phyloP scores from a whole-genome alignment of 352 stramenopile species.

The Elongisporangium prolatum region DNA sequence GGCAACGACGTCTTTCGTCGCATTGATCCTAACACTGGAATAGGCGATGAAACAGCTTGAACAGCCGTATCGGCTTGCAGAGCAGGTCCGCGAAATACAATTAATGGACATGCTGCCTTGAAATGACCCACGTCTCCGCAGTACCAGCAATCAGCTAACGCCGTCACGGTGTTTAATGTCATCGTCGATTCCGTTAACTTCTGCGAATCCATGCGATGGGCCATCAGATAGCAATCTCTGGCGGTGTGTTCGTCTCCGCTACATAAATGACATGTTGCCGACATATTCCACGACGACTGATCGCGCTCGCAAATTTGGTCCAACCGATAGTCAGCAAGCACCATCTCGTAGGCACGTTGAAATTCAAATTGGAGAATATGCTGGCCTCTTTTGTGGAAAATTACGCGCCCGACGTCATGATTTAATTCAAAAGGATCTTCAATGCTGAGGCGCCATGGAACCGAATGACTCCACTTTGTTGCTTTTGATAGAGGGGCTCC shows the following conservation, averaged over 20 bases:
- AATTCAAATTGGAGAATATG: conserved; percentile 59
- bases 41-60: neutral
- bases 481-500: conserved; percentile 58
- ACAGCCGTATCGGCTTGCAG: neutral
- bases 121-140: conserved; percentile 68
- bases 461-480: conserved; percentile 61
- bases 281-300: conserved; percentile 39
- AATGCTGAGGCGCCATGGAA: conserved; percentile 78
- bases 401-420: conserved; percentile 73
- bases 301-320: conserved; percentile 50
- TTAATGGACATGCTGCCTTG: conserved; percentile 50
- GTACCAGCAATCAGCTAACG: conserved; percentile 70
- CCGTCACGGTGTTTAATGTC: conserved; percentile 11
- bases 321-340: conserved; percentile 36
- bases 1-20: neutral
- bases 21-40: neutral
- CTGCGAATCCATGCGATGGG: conserved; percentile 7
- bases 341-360: conserved; percentile 45
- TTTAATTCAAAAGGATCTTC: conserved; percentile 84
- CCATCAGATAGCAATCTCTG: conserved; percentile 47
- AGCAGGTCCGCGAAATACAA: neutral
- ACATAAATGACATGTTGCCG: conserved; percentile 68
- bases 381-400: conserved; percentile 70
- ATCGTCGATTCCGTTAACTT: neutral
- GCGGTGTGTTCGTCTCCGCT: conserved; percentile 36